Percentiles rank a stretch among this genome's conserved stretches.
phyloP scores from a whole-genome alignment of 805 yeast species.

The Candida chauliodis region DNA sequence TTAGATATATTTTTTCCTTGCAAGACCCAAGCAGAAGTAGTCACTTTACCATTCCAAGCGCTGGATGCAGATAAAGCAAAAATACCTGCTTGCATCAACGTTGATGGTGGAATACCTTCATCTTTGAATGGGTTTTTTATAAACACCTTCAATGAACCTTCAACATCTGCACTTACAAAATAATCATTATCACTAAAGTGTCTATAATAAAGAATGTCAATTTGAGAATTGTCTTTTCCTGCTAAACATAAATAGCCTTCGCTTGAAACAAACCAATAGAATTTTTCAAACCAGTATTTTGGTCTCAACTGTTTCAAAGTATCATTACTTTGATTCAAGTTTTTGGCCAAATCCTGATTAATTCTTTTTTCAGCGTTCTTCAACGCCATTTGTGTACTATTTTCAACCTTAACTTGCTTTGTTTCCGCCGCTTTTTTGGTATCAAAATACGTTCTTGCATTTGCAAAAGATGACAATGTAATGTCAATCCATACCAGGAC shows the following conservation, averaged over 20 bases:
- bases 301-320: conserved; percentile 58
- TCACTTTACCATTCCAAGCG: conserved; percentile 86
- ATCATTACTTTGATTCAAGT: conserved; percentile 50
- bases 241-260: conserved; percentile 85
- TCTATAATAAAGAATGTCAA: conserved; percentile 74
- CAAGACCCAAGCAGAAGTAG: conserved; percentile 85
- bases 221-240: conserved; percentile 78
- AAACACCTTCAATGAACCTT: conserved; percentile 71
- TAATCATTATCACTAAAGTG: conserved; percentile 73
- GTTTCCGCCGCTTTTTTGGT: conserved; percentile 70
- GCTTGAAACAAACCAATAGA: conserved; percentile 87
- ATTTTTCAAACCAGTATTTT: conserved; percentile 91
- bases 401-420: conserved; percentile 77
- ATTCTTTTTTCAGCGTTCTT: conserved; percentile 80
- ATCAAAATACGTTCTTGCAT: conserved; percentile 78
- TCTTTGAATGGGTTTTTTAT: conserved; percentile 74
- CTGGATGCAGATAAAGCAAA: conserved; percentile 75
- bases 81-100: conserved; percentile 86
- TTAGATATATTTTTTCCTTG: conserved; percentile 66
- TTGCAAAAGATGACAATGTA: conserved; percentile 76
- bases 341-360: conserved; percentile 62
- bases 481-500: conserved; percentile 63
- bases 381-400: conserved; percentile 72
- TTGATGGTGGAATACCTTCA: conserved; percentile 76
- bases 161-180: conserved; percentile 70